These are phyloP conservation scores for Xylariaceae sp. DNA, from an alignment of 2,329 filamentous ascomycete species.

Conservation along the genomic window DNA sequence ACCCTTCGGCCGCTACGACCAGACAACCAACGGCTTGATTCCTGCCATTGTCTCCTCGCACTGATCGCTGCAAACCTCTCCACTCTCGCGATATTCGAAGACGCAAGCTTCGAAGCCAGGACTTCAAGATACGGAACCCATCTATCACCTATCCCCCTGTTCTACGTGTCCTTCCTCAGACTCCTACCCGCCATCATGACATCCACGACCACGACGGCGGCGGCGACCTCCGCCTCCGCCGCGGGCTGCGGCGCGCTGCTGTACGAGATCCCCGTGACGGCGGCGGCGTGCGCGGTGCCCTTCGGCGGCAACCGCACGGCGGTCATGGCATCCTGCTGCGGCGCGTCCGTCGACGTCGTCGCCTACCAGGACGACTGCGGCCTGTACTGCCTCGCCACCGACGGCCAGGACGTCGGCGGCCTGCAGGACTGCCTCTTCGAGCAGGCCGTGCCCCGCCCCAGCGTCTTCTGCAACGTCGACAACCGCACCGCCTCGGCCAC, in stretches of 20 bases:
- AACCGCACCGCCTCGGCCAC: conserved; percentile 32
- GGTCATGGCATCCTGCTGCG: conserved; percentile 39
- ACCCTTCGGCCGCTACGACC: no score
- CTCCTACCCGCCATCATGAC: neutral
- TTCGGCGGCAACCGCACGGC: conserved; percentile 32
- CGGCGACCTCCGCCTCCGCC: neutral
- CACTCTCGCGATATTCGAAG: no score
- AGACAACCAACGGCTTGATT: no score
- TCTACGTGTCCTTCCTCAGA: no score
- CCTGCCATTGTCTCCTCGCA: no score
- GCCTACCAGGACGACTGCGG: conserved; percentile 41
- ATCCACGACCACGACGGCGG: neutral
- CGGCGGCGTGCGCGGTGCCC: conserved; percentile 37
- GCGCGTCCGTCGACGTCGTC: conserved; percentile 30
- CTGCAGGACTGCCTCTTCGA: conserved; percentile 31
- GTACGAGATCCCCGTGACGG: conserved; percentile 35
- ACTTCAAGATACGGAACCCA: no score
- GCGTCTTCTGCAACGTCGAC: conserved; percentile 38
- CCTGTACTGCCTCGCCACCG: conserved; percentile 40
- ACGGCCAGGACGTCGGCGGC: conserved; percentile 27
- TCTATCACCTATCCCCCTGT: no score
- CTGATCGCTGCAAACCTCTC: no score
- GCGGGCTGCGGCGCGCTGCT: conserved; percentile 8
- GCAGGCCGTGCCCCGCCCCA: conserved; percentile 27
- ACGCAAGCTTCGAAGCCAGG: no score